Percentiles rank a stretch among this genome's conserved stretches.
Evolutionary conservation across 257 asterid genomes (phyloP).

Genomic region (Solanum peruvianum): DNA sequence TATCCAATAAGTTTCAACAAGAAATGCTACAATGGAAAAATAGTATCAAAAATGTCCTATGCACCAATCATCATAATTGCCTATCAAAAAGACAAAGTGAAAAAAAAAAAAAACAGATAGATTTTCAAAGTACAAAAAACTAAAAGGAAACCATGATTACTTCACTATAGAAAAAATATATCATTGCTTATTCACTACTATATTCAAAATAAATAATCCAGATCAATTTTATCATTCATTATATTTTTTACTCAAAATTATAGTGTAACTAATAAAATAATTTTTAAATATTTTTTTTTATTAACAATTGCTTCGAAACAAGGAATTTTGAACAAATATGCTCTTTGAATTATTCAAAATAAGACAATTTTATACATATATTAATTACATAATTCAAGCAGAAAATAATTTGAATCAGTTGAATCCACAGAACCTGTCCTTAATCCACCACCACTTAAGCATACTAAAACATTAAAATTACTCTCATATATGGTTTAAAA

Average conservation of each 20-base stretch:
- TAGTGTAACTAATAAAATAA: too few species aligned
- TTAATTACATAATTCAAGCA: too few species aligned
- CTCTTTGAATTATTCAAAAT: neutral
- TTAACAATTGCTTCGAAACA: neutral
- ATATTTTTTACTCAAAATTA: too few species aligned
- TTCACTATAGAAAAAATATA: neutral
- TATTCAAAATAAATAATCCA: too few species aligned
- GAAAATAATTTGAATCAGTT: too few species aligned
- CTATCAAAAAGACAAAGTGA: neutral
- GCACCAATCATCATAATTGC: neutral
- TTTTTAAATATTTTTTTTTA: too few species aligned
- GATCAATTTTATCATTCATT: too few species aligned
- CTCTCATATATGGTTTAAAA: neutral
- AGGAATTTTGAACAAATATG: neutral
- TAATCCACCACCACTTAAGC: neutral
- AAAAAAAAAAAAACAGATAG: neutral
- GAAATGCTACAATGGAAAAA: neutral
- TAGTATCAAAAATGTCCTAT: neutral
- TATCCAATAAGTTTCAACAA: neutral
- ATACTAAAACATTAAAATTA: neutral
- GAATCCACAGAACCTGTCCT: too few species aligned
- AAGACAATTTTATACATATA: neutral
- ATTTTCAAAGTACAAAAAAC: neutral
- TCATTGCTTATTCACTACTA: neutral
- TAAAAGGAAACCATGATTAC: neutral